Evolutionary conservation across 2,329 filamentous ascomycete genomes (phyloP).

Genomic region (Colletotrichum aenigma): DNA sequence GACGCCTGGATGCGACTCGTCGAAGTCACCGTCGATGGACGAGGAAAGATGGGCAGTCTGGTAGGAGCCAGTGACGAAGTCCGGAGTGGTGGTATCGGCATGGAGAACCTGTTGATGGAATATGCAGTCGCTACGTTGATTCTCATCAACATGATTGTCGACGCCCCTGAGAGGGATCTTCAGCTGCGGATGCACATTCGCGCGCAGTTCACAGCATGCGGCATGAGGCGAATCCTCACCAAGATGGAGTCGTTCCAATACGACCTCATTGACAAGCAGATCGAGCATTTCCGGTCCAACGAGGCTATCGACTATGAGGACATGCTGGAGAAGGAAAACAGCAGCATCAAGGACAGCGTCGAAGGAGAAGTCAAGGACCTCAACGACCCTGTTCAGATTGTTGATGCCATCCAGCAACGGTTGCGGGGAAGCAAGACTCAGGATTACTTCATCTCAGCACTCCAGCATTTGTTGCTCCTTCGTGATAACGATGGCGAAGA

Average conservation of each 20-base stretch:
- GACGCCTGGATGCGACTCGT: conserved; percentile 99
- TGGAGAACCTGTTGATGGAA: conserved; percentile 99
- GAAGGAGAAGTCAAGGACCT: conserved; percentile 90
- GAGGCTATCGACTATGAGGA: conserved; percentile 99
- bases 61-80: conserved; percentile 97
- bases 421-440: conserved; percentile 84
- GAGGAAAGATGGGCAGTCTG: conserved; percentile 97
- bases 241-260: conserved; percentile 99
- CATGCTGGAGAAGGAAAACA: conserved; percentile 88
- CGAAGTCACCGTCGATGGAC: conserved; percentile 94
- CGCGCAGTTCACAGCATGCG: conserved; percentile 94
- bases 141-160: conserved; percentile 94
- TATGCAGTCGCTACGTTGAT: conserved; percentile 95
- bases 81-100: conserved; percentile 93
- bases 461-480: conserved; percentile 94
- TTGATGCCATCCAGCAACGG: conserved; percentile 87
- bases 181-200: conserved; percentile 92
- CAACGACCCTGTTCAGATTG: conserved; percentile 90
- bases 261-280: conserved; percentile 97
- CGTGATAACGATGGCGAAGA: conserved; percentile 92
- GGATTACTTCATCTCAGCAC: conserved; percentile 93
- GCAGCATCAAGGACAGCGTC: conserved; percentile 85
- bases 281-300: conserved; percentile 90
- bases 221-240: conserved; percentile 88
- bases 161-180: conserved; percentile 86